Evolutionary conservation across 148 eudicot species (phyloP).

Genomic region (Oxyria digyna): DNA sequence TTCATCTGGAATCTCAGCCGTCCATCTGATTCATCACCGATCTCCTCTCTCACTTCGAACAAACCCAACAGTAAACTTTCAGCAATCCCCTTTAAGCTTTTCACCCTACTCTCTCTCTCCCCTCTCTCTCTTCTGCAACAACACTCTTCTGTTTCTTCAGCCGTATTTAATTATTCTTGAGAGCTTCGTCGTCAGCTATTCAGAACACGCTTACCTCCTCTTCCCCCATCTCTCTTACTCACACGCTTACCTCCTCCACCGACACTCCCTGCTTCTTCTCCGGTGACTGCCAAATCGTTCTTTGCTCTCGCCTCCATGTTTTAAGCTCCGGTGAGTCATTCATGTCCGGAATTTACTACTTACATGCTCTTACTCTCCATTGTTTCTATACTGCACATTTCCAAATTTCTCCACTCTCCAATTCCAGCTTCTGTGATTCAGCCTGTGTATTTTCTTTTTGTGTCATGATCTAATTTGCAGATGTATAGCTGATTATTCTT

Average conservation of each 20-base stretch:
- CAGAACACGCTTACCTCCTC: background rate
- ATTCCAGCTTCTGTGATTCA: background rate
- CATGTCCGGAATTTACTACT: background rate
- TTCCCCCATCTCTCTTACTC: background rate
- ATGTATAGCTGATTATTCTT: background rate
- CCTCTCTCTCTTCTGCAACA: background rate
- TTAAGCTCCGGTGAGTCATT: background rate
- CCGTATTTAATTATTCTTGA: background rate
- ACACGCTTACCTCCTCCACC: background rate
- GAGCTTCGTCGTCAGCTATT: background rate
- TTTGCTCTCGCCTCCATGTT: background rate
- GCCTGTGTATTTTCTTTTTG: background rate
- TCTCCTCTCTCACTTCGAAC: background rate
- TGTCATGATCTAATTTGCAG: background rate
- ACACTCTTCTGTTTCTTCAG: background rate
- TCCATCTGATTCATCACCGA: background rate
- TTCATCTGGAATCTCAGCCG: conserved; percentile 3
- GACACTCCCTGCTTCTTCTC: conserved; percentile 2
- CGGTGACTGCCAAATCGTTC: background rate
- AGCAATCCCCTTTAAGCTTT: background rate
- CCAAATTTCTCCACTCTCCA: background rate
- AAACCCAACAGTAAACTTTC: background rate
- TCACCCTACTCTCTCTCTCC: background rate
- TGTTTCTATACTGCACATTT: background rate
- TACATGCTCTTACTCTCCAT: background rate